phyloP scores from a whole-genome alignment of 2,329 filamentous ascomycete species.

The Hirsutella thompsonii region DNA sequence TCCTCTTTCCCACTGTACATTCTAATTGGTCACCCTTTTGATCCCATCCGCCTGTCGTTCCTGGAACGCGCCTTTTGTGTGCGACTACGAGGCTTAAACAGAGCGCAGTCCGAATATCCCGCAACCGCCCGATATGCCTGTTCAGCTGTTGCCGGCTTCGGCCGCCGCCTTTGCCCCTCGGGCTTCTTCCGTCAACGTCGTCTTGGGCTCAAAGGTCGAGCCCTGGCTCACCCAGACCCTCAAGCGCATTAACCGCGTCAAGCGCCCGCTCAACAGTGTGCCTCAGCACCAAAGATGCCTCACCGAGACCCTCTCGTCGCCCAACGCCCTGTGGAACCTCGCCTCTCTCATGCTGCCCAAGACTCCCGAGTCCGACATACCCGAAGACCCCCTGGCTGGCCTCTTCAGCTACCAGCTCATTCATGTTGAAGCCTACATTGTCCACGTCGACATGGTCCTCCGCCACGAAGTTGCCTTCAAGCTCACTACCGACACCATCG shows the following conservation, averaged over 20 bases:
- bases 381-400: slow-evolving; percentile 73
- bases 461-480: slow-evolving; percentile 98
- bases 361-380: slow-evolving; percentile 72
- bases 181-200: slow-evolving; percentile 82
- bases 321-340: slow-evolving; percentile 88
- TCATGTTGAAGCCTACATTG: slow-evolving; percentile 92
- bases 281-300: slow-evolving; percentile 91
- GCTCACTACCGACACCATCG: slow-evolving; percentile 88
- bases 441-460: slow-evolving; percentile 97
- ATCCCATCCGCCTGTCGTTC: not conserved
- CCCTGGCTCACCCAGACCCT: slow-evolving; percentile 94
- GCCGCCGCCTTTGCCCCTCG: slow-evolving; percentile 92
- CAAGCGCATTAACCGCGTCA: slow-evolving; percentile 92
- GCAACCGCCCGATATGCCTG: slow-evolving; percentile 38
- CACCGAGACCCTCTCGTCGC: slow-evolving; percentile 81
- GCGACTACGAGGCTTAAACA: not conserved
- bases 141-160: slow-evolving; percentile 85
- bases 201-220: slow-evolving; percentile 83
- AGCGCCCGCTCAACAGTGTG: slow-evolving; percentile 93
- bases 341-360: slow-evolving; percentile 89
- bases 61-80: not conserved
- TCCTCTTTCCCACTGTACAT: not conserved
- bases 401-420: slow-evolving; percentile 88
- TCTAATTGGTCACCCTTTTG: not conserved
- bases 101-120: not conserved